Evolutionary conservation across 768 basidiomycete genomes (phyloP).

Genomic region (Serendipita sp.): DNA sequence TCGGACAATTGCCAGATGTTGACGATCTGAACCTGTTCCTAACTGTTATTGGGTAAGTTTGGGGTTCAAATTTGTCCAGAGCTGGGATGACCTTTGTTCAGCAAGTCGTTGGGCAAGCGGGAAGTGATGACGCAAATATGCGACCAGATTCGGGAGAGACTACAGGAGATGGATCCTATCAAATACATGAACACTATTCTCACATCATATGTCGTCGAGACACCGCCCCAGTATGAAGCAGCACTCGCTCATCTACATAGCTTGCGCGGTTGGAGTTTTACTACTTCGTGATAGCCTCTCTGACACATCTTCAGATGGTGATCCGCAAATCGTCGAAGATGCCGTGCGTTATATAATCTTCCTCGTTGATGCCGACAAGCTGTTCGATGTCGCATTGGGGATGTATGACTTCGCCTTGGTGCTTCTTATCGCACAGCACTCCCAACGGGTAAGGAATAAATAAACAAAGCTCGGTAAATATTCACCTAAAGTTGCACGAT

Average conservation of each 20-base stretch:
- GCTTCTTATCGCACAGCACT: slow-evolving; percentile 89
- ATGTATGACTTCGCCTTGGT: slow-evolving; percentile 99
- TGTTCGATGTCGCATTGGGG: slow-evolving; percentile 90
- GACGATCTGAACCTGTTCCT: slow-evolving; percentile 90
- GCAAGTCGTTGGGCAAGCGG: not conserved
- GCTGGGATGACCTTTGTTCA: not conserved
- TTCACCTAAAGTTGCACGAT: slow-evolving; percentile 5
- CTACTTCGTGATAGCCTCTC: slow-evolving; percentile 18
- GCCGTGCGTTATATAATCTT: slow-evolving; percentile 99
- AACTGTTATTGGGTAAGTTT: slow-evolving; percentile 69
- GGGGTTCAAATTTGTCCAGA: slow-evolving; percentile 25
- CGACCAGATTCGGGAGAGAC: slow-evolving; percentile 53
- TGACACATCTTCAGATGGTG: slow-evolving; percentile 26
- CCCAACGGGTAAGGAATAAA: slow-evolving; percentile 82
- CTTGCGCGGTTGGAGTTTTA: slow-evolving; percentile 43
- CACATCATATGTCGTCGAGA: slow-evolving; percentile 85
- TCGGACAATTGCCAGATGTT: slow-evolving; percentile 76
- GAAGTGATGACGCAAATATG: slow-evolving; percentile 49
- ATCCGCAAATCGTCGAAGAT: slow-evolving; percentile 75
- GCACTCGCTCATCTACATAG: slow-evolving; percentile 59
- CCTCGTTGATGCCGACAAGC: slow-evolving; percentile 76
- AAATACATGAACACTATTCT: slow-evolving; percentile 83
- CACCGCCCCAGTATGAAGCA: slow-evolving; percentile 79
- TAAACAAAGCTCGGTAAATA: no score
- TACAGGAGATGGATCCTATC: slow-evolving; percentile 56